These are phyloP conservation scores for Malassezia psittaci DNA, from an alignment of 1,284 basidiomycete species.

Conservation along the genomic window DNA sequence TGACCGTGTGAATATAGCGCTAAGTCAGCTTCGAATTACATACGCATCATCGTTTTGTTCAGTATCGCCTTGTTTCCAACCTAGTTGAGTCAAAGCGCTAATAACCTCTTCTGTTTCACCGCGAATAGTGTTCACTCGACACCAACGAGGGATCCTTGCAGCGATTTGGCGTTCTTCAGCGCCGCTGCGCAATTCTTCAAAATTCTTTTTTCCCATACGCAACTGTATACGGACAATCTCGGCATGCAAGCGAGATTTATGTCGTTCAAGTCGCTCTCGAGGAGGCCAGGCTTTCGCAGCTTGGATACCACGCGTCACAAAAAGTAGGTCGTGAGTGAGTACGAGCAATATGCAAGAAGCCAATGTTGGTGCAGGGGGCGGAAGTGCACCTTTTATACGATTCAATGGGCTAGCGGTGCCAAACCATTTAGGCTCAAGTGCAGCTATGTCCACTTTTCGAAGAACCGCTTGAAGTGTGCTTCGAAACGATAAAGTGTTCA, in stretches of 20 bases:
- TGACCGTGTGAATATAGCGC: constrained; percentile 36
- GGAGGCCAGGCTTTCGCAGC: constrained; percentile 38
- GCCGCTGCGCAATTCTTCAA: constrained; percentile 33
- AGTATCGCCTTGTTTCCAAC: constrained; percentile 22
- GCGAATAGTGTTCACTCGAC: constrained; percentile 31
- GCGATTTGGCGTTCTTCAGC: constrained; percentile 20
- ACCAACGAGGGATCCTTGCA: constrained; percentile 37
- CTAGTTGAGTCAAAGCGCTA: constrained; percentile 54
- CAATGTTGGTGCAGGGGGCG: background rate
- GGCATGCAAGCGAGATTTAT: constrained; percentile 74
- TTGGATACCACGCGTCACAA: constrained; percentile 31
- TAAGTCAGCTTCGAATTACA: constrained; percentile 34
- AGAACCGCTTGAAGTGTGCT: constrained; percentile 22
- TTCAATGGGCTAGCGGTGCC: constrained; percentile 3
- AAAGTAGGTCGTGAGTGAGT: constrained; percentile 36
- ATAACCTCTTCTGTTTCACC: constrained; percentile 50
- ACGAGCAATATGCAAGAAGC: constrained; percentile 29
- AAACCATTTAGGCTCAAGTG: constrained; percentile 24
- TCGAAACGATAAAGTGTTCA: constrained; percentile 32
- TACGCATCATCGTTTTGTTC: constrained; percentile 26
- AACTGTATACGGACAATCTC: constrained; percentile 78
- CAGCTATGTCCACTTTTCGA: constrained; percentile 15
- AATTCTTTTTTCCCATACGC: constrained; percentile 20
- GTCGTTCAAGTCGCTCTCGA: constrained; percentile 51
- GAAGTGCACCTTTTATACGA: background rate